Evolutionary conservation across 139 green algal genomes (phyloP).

Genomic region (Pleodorina starrii): DNA sequence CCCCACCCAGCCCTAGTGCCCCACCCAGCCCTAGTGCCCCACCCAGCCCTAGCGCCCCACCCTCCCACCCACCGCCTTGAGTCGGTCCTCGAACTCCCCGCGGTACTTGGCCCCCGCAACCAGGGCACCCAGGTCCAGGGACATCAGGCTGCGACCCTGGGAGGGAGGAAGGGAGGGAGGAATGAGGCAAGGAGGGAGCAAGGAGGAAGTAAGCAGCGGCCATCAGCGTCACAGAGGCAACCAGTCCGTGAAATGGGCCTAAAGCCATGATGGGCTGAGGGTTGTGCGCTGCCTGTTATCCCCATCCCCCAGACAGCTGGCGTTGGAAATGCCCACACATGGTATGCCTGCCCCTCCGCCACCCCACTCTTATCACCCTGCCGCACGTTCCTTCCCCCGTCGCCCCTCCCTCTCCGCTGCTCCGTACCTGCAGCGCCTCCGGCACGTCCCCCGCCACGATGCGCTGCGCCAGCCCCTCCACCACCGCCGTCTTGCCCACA

Average conservation of each 20-base stretch:
- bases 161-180: not conserved
- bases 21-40: no score
- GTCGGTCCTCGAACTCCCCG: constrained; percentile 98
- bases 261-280: no score
- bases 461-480: constrained; percentile 96
- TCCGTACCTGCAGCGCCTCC: constrained; percentile 80
- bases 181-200: no score
- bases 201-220: no score
- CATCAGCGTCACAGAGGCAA: no score
- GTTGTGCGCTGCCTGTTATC: no score
- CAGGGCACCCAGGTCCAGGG: constrained; percentile 96
- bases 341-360: no score
- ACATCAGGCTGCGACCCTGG: constrained; percentile 86
- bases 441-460: constrained; percentile 97
- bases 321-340: no score
- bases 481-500: constrained; percentile 89
- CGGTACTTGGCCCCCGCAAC: constrained; percentile 97
- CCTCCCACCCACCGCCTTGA: constrained; percentile 84
- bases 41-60: not conserved
- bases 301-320: no score
- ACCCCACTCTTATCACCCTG: no score
- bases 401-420: not conserved
- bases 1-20: no score
- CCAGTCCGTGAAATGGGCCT: no score
- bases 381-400: not conserved